A percentile compares a stretch with the other conserved stretches of the same genome.
phyloP scores from a whole-genome alignment of 2,329 filamentous ascomycete genomes.

The Colletotrichum echinochloae region DNA sequence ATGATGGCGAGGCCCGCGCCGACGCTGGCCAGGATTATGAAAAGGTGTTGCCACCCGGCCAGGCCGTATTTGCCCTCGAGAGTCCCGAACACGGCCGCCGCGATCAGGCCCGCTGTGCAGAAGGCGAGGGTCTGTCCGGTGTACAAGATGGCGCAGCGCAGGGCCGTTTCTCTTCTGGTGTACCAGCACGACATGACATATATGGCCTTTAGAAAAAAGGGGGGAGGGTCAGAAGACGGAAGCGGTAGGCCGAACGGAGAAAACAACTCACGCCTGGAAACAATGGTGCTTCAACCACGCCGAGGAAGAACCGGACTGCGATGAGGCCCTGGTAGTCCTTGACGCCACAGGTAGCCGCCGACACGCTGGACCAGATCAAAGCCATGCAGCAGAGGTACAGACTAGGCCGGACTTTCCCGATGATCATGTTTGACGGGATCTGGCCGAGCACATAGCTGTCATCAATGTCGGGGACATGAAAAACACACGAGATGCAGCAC shows the following conservation, averaged over 20 bases:
- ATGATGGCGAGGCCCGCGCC: conserved; percentile 42
- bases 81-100: conserved; percentile 43
- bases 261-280: conserved; percentile 40
- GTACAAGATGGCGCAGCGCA: conserved; percentile 45
- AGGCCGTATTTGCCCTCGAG: conserved; percentile 46
- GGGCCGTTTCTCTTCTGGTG: conserved; percentile 44
- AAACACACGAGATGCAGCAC: rapidly evolving
- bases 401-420: conserved; percentile 39
- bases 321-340: conserved; percentile 41
- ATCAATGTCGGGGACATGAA: background rate
- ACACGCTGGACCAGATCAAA: conserved; percentile 40
- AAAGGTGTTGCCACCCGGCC: conserved; percentile 56
- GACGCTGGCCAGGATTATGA: conserved; percentile 51
- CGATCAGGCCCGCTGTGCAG: conserved; percentile 44
- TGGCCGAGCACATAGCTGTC: conserved; percentile 39
- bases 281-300: conserved; percentile 40
- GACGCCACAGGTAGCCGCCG: conserved; percentile 41
- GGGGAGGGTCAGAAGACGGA: conserved; percentile 7
- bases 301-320: conserved; percentile 41
- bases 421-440: conserved; percentile 42
- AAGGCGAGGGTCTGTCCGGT: conserved; percentile 44
- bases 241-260: rapidly evolving
- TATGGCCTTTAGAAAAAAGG: conserved; percentile 32
- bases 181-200: conserved; percentile 45
- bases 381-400: conserved; percentile 42